Evolutionary conservation across 179 eudicot species (phyloP), one percentile per base, ranked within the genome.

Genomic region (Beta corolliflora): DNA sequence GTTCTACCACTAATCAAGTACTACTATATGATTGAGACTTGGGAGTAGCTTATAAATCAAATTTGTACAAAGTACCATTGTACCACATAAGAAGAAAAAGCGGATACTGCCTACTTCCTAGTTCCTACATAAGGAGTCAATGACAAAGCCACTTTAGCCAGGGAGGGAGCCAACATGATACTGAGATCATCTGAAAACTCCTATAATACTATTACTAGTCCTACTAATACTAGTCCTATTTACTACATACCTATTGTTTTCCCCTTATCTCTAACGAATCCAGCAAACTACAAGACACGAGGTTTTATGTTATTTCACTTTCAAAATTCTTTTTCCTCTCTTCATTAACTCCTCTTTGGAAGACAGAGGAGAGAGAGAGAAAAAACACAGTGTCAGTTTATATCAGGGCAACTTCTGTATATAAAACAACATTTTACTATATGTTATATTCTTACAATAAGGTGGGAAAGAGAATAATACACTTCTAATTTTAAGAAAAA

Each of bases 331-430:
- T 70, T 67, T 45, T 72, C 7, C 9, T 66, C 78, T 59, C 69
- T 73, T 75, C 82, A 74, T 74, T 73, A 66, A 84, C 87, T 81
- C 61, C 73, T 84, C 60, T 84, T 52, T 81, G 9, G 59, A 61
- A 53, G 68, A 72, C 78, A 72, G 36, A 46, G 48, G 1, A 29
- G 19, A 59, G 44, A 61, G n/a, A 25, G 14, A 48, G 29, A 25
- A 13, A 29, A 48, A 60, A 21, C 46, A 25, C 66, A 19, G 7
- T 64, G 73, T 78, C 85, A 82, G 81, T 23, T 1, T 29, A 58
- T 44, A 45, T 11, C 70, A 73, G 19, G 18, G 23, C 52, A 71
- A 9, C 41, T 65, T 50, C 50, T 13, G 55, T 63, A 23, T 5
- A 14, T 31, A 31, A 4, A 68, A 16, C 58, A 71, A 31, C 31